Conservation (phyloP, 106 monocot genomes). For the Hemerocallis citrina region DNA sequence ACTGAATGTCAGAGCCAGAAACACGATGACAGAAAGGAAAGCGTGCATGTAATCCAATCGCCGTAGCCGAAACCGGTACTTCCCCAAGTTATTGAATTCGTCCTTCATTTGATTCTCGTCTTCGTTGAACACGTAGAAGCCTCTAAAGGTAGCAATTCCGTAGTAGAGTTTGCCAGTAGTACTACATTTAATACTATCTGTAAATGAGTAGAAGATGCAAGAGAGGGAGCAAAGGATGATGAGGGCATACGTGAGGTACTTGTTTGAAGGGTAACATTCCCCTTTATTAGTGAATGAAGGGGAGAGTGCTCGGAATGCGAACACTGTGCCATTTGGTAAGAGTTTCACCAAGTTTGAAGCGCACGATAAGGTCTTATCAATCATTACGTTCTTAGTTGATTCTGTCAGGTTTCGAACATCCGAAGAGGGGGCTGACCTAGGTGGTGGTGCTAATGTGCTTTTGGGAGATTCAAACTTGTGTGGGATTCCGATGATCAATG, state of each 20-base stretch:
- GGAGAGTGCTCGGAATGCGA: slow-evolving; percentile 40
- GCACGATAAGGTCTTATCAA: slow-evolving; percentile 18
- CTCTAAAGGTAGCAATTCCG: slow-evolving; percentile 27
- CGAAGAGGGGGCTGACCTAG: too few species aligned
- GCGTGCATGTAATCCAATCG: slow-evolving; percentile 42
- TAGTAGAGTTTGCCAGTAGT: slow-evolving; percentile 39
- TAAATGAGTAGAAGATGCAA: slow-evolving; percentile 56
- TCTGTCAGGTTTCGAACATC: too few species aligned
- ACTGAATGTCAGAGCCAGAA: slow-evolving; percentile 32
- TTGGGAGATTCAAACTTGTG: too few species aligned
- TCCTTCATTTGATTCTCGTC: slow-evolving; percentile 11
- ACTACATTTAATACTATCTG: slow-evolving; percentile 37
- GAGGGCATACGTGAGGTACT: slow-evolving; percentile 27
- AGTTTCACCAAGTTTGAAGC: slow-evolving; percentile 17
- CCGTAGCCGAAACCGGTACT: slow-evolving; percentile 13
- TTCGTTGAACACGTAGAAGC: slow-evolving; percentile 38
- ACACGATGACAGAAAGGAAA: slow-evolving; percentile 27
- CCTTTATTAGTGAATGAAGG: slow-evolving; percentile 53
- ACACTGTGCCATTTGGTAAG: slow-evolving; percentile 38
- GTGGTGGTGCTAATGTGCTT: too few species aligned
- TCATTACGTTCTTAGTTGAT: neutral
- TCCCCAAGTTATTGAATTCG: slow-evolving; percentile 12
- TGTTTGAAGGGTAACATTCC: slow-evolving; percentile 38
- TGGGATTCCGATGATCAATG: too few species aligned
- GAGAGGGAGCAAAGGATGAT: slow-evolving; percentile 23